Evolutionary conservation across 768 basidiomycete species (phyloP), one percentile per base, ranked within the genome.

Genomic region (Pulveroboletus sp.): DNA sequence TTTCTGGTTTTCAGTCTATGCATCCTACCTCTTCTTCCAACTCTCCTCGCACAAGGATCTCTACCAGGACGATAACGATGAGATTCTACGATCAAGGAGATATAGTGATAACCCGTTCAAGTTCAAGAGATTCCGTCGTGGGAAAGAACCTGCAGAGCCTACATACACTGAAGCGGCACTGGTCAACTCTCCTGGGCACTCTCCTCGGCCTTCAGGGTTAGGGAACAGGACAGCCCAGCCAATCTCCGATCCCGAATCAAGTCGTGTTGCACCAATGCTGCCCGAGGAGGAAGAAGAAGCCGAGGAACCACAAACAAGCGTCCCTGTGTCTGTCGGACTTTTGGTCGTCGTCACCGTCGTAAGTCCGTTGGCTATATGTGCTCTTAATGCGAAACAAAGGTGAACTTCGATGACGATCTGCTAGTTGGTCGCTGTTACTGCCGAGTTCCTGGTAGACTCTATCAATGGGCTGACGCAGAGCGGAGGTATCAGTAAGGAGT

Each of bases 11-110:
- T 8, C 43, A 89, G 87, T 89, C 52, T 93, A 93, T 59, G 63
- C 58, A 2, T 76, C 74, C n/a, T 90, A 88, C 58, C 76, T 93
- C 15, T 66, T 86, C 53, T 92, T 92, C 69, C 90, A 91, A 63
- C 71, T 89, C 4, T 86, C 75, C 71, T 89, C 89, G 0, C 89
- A 93, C 63, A 79, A 82, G 5, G 72, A 81, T 55, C 73, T 93
- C 14, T 93, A 88, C 61, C 67, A 78, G 40, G 73, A 77, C 27
- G 66, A 67, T 15, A 57, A 55, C 1, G 63, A 76, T 50, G 69
- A 57, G 71, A 73, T 30, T 70, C 57, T 6, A 51, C 56, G 53
- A 73, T 80, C 58, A 24, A 63, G 5, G 55, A 69, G 68, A 50
- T 78, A 83, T 47, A 53, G 69, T 43, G 68, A 70, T 46, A 76